These are phyloP conservation scores for Sporothrix pallida DNA, from an alignment of 2,329 filamentous ascomycete genomes.

Conservation along the genomic window DNA sequence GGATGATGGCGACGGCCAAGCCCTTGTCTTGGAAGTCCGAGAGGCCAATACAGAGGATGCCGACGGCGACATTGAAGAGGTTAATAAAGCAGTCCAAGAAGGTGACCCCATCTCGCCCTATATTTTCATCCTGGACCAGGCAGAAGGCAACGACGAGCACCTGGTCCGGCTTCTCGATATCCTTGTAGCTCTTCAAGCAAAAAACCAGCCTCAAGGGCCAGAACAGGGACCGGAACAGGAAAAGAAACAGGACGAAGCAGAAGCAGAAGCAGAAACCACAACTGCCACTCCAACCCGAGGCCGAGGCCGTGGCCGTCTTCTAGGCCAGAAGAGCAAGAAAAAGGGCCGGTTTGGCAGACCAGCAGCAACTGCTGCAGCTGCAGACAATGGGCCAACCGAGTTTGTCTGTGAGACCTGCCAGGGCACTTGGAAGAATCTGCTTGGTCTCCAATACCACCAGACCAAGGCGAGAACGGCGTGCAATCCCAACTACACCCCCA, in stretches of 20 bases:
- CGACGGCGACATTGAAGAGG: not conserved
- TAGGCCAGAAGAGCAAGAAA: not conserved
- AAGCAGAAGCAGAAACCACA: not conserved
- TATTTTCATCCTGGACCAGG: constrained; percentile 39
- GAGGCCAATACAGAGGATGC: not conserved
- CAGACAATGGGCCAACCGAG: constrained; percentile 29
- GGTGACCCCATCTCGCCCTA: constrained; percentile 34
- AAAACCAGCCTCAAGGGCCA: not conserved
- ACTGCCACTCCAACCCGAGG: not conserved
- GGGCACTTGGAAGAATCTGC: constrained; percentile 62
- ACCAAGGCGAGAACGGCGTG: constrained; percentile 61
- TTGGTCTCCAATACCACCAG: constrained; percentile 64
- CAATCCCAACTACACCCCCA: constrained; percentile 55
- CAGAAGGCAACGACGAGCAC: constrained; percentile 29
- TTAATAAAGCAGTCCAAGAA: not conserved
- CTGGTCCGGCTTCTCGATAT: constrained; percentile 35
- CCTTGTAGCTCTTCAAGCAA: constrained; percentile 18
- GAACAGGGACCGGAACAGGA: too few species aligned
- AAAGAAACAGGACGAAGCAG: not conserved
- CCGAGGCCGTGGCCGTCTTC: not conserved
- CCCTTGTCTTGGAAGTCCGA: constrained; percentile 38
- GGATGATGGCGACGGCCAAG: constrained; percentile 39
- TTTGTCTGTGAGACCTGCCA: constrained; percentile 61
- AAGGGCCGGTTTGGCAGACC: not conserved
- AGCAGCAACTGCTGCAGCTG: too few species aligned